Evolutionary conservation across 257 asterid genomes (phyloP).

Genomic region (Datura wrightii): DNA sequence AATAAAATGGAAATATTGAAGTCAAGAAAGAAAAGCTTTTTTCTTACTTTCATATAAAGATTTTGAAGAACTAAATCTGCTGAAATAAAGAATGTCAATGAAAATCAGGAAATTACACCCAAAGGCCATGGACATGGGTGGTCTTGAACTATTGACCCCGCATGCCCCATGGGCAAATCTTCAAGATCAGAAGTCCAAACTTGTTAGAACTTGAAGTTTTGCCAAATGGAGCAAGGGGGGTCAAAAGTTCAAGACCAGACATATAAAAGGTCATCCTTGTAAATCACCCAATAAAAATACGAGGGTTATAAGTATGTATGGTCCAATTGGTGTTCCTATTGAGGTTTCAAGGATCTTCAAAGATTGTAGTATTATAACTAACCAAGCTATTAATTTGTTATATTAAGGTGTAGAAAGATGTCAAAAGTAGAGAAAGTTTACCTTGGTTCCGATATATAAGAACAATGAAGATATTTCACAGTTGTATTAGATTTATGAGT

Average conservation of each 20-base stretch:
- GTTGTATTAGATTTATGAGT: neutral
- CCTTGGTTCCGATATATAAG: neutral
- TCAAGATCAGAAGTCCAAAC: slow-evolving; percentile 15
- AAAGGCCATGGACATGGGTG: neutral
- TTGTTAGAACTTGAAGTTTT: neutral
- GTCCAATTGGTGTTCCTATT: neutral
- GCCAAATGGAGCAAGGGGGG: neutral
- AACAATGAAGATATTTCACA: neutral
- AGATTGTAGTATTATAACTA: neutral
- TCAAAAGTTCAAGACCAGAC: slow-evolving; percentile 9
- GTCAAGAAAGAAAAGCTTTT: slow-evolving; percentile 4
- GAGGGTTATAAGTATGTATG: neutral
- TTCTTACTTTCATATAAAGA: neutral
- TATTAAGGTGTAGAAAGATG: neutral
- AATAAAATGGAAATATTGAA: neutral
- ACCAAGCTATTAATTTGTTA: neutral
- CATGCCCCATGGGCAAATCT: neutral
- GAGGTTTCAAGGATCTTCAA: slow-evolving; percentile 2
- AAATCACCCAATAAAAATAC: neutral
- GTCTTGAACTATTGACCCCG: neutral
- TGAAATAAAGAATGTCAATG: slow-evolving; percentile 10
- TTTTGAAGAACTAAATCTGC: neutral
- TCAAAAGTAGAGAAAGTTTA: neutral
- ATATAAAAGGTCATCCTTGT: neutral
- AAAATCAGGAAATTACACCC: neutral